Conservation (phyloP, 345 rosid species). For the Eucalyptus pauciflora region DNA sequence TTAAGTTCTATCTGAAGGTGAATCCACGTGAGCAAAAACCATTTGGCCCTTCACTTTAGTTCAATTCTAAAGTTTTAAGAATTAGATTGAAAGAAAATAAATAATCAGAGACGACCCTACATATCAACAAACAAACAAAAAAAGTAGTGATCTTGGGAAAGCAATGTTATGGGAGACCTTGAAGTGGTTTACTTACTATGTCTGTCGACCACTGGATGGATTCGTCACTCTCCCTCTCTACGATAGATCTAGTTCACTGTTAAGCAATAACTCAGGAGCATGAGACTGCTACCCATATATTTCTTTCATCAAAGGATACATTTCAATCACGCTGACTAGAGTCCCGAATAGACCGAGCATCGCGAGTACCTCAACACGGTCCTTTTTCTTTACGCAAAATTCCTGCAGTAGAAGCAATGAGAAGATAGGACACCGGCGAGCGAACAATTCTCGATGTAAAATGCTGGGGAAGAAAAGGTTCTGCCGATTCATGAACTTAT, state of each 20-base stretch:
- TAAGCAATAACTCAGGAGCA: neutral
- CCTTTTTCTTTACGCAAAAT: slow-evolving; percentile 43
- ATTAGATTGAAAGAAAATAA: no score
- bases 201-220: slow-evolving; percentile 35
- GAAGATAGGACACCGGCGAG: neutral
- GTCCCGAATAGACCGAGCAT: slow-evolving; percentile 40
- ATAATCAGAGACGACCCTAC: neutral
- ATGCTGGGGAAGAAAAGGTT: neutral
- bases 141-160: neutral
- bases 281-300: neutral
- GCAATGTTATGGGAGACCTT: neutral
- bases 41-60: neutral
- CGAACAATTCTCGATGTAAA: neutral
- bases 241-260: slow-evolving; percentile 18
- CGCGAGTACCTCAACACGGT: slow-evolving; percentile 35
- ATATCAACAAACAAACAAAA: neutral
- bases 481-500: neutral
- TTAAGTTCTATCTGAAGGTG: neutral
- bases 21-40: neutral
- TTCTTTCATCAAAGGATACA: slow-evolving; percentile 11
- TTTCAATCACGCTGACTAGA: slow-evolving; percentile 24
- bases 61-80: neutral
- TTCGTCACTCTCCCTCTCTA: slow-evolving; percentile 26
- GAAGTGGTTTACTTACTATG: slow-evolving; percentile 15
- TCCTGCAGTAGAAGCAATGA: slow-evolving; percentile 18